Evolutionary conservation across 2,329 filamentous ascomycete genomes (phyloP), one percentile per base, ranked within the genome.

Genomic region (Colletotrichum godetiae): DNA sequence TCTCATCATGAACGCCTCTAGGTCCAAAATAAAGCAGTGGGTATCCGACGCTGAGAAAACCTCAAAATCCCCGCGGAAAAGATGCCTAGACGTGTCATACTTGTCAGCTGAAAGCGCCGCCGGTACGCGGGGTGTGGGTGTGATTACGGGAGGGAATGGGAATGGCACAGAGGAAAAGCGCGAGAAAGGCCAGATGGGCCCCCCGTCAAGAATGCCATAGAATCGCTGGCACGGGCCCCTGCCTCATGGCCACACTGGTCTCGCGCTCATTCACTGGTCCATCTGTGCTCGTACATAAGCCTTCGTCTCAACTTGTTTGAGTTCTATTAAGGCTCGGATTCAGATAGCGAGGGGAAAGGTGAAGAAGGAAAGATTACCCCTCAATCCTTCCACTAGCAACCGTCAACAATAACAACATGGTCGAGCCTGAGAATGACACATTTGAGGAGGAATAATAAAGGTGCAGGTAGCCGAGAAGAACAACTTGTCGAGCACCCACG

Each of bases 231-330:
- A 70, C 67, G 70, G 70, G 67, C 67, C 70, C 60, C 67, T 57
- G 67, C 70, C 55, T 70, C 60, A 72, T 65, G 70, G 67, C 55
- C 67, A 60, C 67, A 46, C 31, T 49, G 60, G 35, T 57, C 60
- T 19, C 31, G 33, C 59, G 60, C 59, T 52, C 33, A 58, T 24
- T 13, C 55, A 52, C 53, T 58, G 68, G 70, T 56, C 29, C 29
- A 66, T 65, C 70, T 57, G 70, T 73, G 70, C 70, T 56, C 67
- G 8, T 57, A 61, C 70, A 73, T 70, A 73, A 70, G 70, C 67
- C 70, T 61, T 19, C 70, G 60, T 73, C 70, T 73, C 70, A 73
- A 73, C 70, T 61, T 73, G 70, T 73, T 73, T 73, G 70, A 73
- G 70, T 70, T 70, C 53, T 65, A 73, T 73, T 73, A 73, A 65